phyloP scores from a whole-genome alignment of 768 basidiomycete species.

The Strobilomyces dryophilus region DNA sequence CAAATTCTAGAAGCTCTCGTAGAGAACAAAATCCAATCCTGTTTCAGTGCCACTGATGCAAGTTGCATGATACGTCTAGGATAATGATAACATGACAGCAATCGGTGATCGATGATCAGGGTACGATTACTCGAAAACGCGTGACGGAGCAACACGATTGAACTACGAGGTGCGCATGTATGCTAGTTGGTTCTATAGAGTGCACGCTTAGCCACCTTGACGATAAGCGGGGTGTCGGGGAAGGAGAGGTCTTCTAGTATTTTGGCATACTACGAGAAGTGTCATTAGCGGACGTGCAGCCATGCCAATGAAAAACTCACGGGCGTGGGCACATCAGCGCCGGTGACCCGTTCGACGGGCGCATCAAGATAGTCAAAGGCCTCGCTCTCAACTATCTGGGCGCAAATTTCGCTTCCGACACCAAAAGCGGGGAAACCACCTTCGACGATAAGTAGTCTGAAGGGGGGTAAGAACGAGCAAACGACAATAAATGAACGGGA shows the following conservation, averaged over 20 bases:
- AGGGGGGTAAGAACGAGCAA: background rate
- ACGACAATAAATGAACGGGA: background rate
- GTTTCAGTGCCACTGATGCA: conserved; percentile 1
- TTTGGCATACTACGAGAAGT: conserved; percentile 67
- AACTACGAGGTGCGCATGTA: conserved; percentile 9
- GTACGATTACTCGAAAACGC: conserved; percentile 15
- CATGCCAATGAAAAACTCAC: conserved; percentile 42
- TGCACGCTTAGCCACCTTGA: conserved; percentile 92
- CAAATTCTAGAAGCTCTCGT: conserved; percentile 3
- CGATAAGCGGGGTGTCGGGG: conserved; percentile 88
- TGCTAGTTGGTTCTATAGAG: conserved; percentile 82
- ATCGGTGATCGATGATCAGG: conserved; percentile 3
- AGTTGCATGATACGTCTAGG: conserved; percentile 8
- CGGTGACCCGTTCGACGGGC: conserved; percentile 95
- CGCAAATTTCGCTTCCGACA: conserved; percentile 97
- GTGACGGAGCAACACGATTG: conserved; percentile 8
- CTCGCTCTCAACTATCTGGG: conserved; percentile 95
- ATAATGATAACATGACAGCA: conserved; percentile 9
- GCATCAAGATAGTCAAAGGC: conserved; percentile 99
- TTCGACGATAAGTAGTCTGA: conserved; percentile 87
- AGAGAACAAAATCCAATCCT: background rate
- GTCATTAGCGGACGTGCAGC: conserved; percentile 8
- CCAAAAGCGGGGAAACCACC: conserved; percentile 99
- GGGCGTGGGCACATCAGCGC: conserved; percentile 96
- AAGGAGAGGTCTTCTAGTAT: conserved; percentile 88